These are phyloP conservation scores for Zalaria obscura DNA, from an alignment of 2,329 filamentous ascomycete species.

Conservation along the genomic window DNA sequence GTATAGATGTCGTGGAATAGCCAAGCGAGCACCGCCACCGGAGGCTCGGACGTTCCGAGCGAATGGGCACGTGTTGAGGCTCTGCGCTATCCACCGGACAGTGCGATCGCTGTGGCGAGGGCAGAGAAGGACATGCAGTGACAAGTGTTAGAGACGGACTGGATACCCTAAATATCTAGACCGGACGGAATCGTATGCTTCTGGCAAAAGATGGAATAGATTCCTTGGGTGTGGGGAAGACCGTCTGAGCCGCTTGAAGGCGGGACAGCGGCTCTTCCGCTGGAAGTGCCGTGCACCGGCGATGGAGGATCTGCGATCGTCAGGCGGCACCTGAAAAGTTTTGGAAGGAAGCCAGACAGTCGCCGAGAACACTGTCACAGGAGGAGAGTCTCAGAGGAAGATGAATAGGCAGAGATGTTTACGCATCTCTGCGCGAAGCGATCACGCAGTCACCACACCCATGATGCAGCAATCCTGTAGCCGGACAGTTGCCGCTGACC, in stretches of 20 bases:
- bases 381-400: too few relatives aligned
- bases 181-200: background rate
- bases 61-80: background rate
- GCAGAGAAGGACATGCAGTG: background rate
- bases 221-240: background rate
- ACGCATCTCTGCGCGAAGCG: background rate
- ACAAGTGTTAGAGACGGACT: background rate
- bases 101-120: background rate
- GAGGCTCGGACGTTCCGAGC: background rate
- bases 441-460: background rate
- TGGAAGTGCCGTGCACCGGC: too few relatives aligned
- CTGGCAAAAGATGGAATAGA: background rate
- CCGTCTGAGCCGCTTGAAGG: too few relatives aligned
- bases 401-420: background rate
- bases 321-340: too few relatives aligned
- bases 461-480: background rate
- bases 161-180: too few relatives aligned
- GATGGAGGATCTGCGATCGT: too few relatives aligned
- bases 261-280: too few relatives aligned
- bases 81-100: background rate
- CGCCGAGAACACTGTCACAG: too few relatives aligned
- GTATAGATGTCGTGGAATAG: background rate
- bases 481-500: background rate
- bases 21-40: background rate
- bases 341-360: too few relatives aligned